Evolutionary conservation across 495 filamentous ascomycete genomes (phyloP).

Genomic region (Tuber microsphaerosporum): DNA sequence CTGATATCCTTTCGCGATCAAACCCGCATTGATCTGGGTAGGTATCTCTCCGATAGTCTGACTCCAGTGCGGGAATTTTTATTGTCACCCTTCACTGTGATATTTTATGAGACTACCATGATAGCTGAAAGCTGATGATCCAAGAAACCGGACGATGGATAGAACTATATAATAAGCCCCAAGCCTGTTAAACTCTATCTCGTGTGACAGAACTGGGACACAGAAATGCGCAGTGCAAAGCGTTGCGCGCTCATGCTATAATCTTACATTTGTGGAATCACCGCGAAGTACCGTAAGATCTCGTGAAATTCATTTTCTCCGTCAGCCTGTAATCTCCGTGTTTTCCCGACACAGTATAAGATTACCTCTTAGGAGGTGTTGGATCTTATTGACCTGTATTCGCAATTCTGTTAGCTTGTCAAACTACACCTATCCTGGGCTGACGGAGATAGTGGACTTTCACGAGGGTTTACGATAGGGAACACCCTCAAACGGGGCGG

Average conservation of each 20-base stretch:
- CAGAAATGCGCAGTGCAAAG: neutral
- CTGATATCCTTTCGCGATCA: neutral
- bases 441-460: too few relatives aligned
- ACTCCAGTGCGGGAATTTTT: neutral
- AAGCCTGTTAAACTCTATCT: neutral
- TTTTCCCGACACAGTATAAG: too few relatives aligned
- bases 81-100: neutral
- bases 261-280: neutral
- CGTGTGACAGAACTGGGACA: neutral
- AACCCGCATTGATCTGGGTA: neutral
- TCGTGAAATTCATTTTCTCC: too few relatives aligned
- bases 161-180: neutral
- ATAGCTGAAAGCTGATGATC: neutral
- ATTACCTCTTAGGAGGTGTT: too few relatives aligned
- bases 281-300: neutral
- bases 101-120: neutral
- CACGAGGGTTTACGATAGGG: too few relatives aligned
- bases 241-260: neutral
- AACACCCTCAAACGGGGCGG: neutral
- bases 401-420: too few relatives aligned
- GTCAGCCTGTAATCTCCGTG: too few relatives aligned
- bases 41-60: neutral
- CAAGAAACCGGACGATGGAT: neutral
- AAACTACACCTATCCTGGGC: too few relatives aligned
- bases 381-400: too few relatives aligned